Percentiles rank a stretch among this genome's conserved stretches.
These are phyloP conservation scores for Podaxis sp. DNA, from an alignment of 768 basidiomycete genomes.

Conservation along the genomic window DNA sequence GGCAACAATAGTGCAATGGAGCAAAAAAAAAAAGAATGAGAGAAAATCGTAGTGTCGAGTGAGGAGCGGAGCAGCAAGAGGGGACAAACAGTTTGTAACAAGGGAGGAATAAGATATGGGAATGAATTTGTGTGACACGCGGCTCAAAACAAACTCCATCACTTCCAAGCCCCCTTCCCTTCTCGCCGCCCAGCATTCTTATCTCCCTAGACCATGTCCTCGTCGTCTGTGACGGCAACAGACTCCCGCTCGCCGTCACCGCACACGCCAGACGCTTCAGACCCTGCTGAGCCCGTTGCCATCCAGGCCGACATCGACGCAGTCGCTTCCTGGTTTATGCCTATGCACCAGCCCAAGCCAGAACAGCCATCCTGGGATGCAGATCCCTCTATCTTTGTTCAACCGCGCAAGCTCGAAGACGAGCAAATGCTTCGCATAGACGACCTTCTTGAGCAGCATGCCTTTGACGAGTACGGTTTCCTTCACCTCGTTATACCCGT, in stretches of 20 bases:
- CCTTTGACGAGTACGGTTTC: slow-evolving; percentile 68
- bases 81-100: not conserved
- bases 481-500: slow-evolving; percentile 13
- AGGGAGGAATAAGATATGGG: not conserved
- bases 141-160: slow-evolving; percentile 3
- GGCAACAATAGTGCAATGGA: not conserved
- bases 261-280: slow-evolving; percentile 62
- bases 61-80: not conserved
- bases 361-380: slow-evolving; percentile 42
- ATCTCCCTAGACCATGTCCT: slow-evolving; percentile 45
- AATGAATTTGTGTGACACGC: not conserved
- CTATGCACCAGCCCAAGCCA: slow-evolving; percentile 41
- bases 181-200: slow-evolving; percentile 14
- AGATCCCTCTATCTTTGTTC: slow-evolving; percentile 34
- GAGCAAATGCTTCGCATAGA: slow-evolving; percentile 63
- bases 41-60: not conserved
- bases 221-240: slow-evolving; percentile 52
- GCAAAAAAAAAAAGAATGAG: not conserved
- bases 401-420: slow-evolving; percentile 46
- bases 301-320: slow-evolving; percentile 51
- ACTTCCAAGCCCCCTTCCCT: slow-evolving; percentile 5
- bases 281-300: slow-evolving; percentile 46
- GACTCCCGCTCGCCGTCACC: slow-evolving; percentile 75
- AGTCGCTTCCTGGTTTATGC: slow-evolving; percentile 55
- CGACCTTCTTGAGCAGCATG: slow-evolving; percentile 71